Evolutionary conservation across 1,139 yeast species (phyloP), one percentile per base, ranked within the genome.

Genomic region (Yamadazyma triangularis): DNA sequence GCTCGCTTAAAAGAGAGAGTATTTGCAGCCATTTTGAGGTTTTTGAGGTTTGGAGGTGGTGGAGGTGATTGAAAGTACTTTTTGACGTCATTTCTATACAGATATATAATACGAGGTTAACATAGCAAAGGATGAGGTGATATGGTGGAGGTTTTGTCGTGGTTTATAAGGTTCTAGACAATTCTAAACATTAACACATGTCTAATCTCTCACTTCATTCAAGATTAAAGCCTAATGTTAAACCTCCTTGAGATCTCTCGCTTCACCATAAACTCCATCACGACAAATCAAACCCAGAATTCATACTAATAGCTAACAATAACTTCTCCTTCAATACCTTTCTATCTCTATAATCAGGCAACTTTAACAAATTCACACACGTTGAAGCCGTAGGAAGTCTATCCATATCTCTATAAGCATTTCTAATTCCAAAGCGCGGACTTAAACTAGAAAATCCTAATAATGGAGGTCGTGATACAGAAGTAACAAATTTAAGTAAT

Each of bases 331-430:
- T 67, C 29, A 91, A 58, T 3, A 71, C 30, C 27, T 64, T 57
- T 50, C 79, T 84, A 47, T 82, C 64, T 40, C 62, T 59, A 53
- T 91, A 91, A 50, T 86, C 83, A 0, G 98, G 98, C 25, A 93
- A 56, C 48, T 84, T 88, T 38, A 91, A 63, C 36, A 91, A 56
- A 51, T 91, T 93, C 16, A 88, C 87, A 64, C 98, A 91, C 0
- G 99, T 91, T 0, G 95, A 78, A 0, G 97, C 85, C 0, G 96
- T 87, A 0, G 98, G 98, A 26, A 91, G 63, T 25, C 95, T 62
- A 4, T 44, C 45, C 4, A 31, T 29, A 6, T 69, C 68, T 19
- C 67, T 64, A 0, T 95, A 95, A 1, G 82, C 73, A 45, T 79
- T 78, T 29, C 87, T 58, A 28, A 91, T 83, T 2, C 95, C 95